Base-by-base conservation (phyloP, 768 basidiomycete genomes). In the Pseudohyphozyma bogoriensis region DNA sequence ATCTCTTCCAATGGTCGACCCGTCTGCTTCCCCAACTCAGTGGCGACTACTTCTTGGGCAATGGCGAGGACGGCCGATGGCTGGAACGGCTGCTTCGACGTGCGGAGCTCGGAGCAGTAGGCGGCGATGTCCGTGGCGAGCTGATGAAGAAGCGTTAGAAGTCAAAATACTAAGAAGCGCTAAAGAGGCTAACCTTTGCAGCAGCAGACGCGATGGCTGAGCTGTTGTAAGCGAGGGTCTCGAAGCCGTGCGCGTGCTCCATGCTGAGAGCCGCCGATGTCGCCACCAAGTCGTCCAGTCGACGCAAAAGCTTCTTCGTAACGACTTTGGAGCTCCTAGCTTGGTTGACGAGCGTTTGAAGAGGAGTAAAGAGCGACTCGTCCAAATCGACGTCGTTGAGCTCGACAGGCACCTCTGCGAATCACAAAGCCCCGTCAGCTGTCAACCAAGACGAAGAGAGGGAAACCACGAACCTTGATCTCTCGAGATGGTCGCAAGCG, bases 261-360 rank as follows among this genome's bases (percentile, higher is more conserved):
- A 53, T 37, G 6, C 83, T 85, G 50, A 95, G 78, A 0, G 90
- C 89, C 0, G 80, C 73, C 11, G 84, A 85, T 36, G 84, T 81
- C 56, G 82, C 78, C 12, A 80, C 80, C 33, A 95, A 79, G 49
- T 90, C 88, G 59, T 92, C 87, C 50, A 96, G 72, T 3, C 87
- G 82, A 66, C 86, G 86, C 31, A 85, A 83, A 57, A 99, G 79
- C 79, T 93, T 96, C 77, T 66, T 66, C 13, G 61, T 60, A 29
- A 66, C 51, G 9, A 66, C 61, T 71, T 92, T 93, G 28, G 86
- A 86, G 55, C 79, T 81, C 73, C 85, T 84, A 72, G 85, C 88
- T 61, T 85, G 84, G 62, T 90, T 85, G 49, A 96, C 76, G 33
- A 96, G 77, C 47, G 79, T 81, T 73, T 89, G 86, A 40, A 96